A percentile compares a stretch with the other conserved stretches of the same genome.
Evolutionary conservation across 2,329 filamentous ascomycete genomes (phyloP).

Genomic region (Paracoccidioides lutzii): DNA sequence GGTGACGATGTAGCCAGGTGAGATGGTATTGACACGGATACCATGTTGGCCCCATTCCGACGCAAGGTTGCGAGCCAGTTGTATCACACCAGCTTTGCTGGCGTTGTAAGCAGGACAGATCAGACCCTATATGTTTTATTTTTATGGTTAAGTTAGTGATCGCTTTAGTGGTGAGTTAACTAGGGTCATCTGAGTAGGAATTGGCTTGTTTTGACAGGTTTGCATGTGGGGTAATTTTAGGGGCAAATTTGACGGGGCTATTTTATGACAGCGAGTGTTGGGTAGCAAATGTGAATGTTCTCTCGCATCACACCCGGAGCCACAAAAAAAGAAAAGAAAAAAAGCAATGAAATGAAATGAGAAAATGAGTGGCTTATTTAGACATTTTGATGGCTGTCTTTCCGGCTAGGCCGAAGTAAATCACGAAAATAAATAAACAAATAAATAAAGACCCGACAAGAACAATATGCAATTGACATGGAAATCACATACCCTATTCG

Average conservation of each 20-base stretch:
- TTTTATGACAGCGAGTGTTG: neutral
- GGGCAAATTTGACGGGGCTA: neutral
- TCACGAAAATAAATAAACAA: neutral
- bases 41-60: slow-evolving; percentile 37
- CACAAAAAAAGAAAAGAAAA: too few relatives aligned
- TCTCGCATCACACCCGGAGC: too few relatives aligned
- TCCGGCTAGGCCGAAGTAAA: too few relatives aligned
- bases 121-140: slow-evolving; percentile 25
- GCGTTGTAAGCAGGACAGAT: slow-evolving; percentile 39
- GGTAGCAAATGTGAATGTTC: too few relatives aligned
- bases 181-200: neutral
- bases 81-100: slow-evolving; percentile 36
- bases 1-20: slow-evolving; percentile 36
- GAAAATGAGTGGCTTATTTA: too few relatives aligned
- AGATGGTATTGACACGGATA: slow-evolving; percentile 39
- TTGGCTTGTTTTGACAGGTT: slow-evolving; percentile 4
- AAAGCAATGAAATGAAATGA: too few relatives aligned
- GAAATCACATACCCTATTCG: slow-evolving; percentile 35
- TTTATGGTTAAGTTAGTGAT: neutral
- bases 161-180: neutral
- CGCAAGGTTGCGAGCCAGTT: slow-evolving; percentile 36
- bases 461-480: neutral
- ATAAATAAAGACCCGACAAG: neutral
- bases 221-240: slow-evolving; percentile 3
- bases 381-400: too few relatives aligned